Percentiles rank a stretch among this genome's conserved stretches.
Evolutionary conservation across 2,329 filamentous ascomycete species (phyloP).

Genomic region (Aulographum hederae): DNA sequence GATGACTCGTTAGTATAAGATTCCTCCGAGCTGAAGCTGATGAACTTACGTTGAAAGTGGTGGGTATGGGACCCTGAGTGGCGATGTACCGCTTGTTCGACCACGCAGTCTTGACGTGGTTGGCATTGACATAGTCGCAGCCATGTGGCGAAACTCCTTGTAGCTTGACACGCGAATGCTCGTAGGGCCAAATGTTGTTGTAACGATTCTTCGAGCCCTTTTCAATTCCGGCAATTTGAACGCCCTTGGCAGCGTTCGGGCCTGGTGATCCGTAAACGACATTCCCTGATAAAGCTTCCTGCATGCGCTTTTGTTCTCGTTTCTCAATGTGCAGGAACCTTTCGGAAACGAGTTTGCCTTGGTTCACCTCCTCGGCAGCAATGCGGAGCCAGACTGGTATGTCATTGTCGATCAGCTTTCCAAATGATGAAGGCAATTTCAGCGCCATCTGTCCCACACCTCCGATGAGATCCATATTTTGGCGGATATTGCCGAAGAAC

Average conservation of each 20-base stretch:
- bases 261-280: conserved; percentile 35
- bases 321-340: conserved; percentile 73
- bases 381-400: conserved; percentile 64
- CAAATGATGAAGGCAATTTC: conserved; percentile 36
- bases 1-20: conserved; percentile 2
- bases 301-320: conserved; percentile 82
- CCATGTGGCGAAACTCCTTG: conserved; percentile 46
- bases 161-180: conserved; percentile 75
- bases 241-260: conserved; percentile 22
- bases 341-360: conserved; percentile 64
- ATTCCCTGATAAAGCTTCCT: conserved; percentile 49
- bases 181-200: conserved; percentile 94
- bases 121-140: conserved; percentile 95
- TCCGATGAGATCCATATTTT: conserved; percentile 87
- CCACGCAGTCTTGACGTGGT: conserved; percentile 58
- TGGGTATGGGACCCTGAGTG: conserved; percentile 80
- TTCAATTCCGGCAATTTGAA: conserved; percentile 80
- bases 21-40: background rate
- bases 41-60: conserved; percentile 64
- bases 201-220: conserved; percentile 93
- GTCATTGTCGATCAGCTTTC: conserved; percentile 24
- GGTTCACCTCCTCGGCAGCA: conserved; percentile 47
- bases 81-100: conserved; percentile 92
- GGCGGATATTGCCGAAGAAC: conserved; percentile 90
- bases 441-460: conserved; percentile 69